Percentiles rank a stretch among this genome's conserved stretches.
Conservation (phyloP, 352 stramenopile genomes). For the Thalassiosira mediterranea region DNA sequence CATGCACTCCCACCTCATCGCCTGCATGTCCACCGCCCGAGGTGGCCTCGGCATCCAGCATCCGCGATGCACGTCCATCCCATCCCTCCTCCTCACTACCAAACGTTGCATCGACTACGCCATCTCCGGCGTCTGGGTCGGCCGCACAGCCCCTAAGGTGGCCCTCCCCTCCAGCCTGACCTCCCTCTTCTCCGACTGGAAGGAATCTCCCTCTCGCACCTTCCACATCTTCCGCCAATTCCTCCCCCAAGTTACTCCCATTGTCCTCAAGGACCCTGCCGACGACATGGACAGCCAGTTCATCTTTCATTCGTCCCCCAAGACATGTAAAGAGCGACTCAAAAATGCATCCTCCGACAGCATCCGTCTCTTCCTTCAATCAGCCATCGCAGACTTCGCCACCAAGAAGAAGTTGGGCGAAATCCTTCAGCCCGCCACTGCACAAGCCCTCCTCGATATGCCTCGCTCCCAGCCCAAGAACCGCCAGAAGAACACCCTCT, state of each 20-base stretch:
- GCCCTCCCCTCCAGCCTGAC: neutral
- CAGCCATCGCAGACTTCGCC: too few species aligned
- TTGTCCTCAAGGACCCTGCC: too few species aligned
- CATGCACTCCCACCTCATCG: slow-evolving; percentile 1
- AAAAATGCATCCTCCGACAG: neutral
- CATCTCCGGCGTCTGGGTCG: slow-evolving; percentile 6
- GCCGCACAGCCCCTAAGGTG: neutral
- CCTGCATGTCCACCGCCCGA: neutral
- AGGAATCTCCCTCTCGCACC: neutral
- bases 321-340: neutral
- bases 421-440: too few species aligned
- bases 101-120: slow-evolving; percentile 5
- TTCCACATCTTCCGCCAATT: slow-evolving; percentile 16
- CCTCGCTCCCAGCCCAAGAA: neutral
- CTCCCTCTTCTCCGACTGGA: slow-evolving; percentile 2
- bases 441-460: neutral
- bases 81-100: slow-evolving; percentile 16
- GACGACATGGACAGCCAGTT: neutral
- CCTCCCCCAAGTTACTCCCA: neutral
- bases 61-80: slow-evolving; percentile 4
- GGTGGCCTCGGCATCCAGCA: slow-evolving; percentile 29
- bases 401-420: too few species aligned
- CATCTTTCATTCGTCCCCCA: neutral
- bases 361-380: neutral
- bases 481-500: neutral